Conservation (phyloP, 225 moss, liverwort and hornwort genomes). For the Rhytidiadelphus loreus region DNA sequence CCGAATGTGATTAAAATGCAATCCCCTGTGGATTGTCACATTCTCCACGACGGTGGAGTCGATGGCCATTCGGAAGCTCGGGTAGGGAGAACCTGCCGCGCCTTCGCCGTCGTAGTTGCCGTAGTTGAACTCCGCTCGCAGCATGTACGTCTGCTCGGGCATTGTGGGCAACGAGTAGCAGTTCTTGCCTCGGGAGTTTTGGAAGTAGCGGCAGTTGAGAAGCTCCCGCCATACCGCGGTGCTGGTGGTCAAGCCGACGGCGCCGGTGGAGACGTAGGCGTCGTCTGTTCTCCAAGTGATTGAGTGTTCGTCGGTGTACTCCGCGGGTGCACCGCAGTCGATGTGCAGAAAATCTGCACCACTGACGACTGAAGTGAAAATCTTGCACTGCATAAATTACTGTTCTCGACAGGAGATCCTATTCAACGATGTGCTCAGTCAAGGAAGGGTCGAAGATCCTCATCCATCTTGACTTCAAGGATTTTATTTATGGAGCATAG, state of each 20-base stretch:
- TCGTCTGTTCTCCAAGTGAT: neutral
- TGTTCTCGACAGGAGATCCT: neutral
- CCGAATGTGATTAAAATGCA: neutral
- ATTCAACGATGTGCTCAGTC: no score
- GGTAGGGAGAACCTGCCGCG: neutral
- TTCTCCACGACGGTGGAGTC: constrained; percentile 1
- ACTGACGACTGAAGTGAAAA: neutral
- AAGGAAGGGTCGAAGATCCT: neutral
- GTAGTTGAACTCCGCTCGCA: neutral
- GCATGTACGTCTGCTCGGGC: neutral
- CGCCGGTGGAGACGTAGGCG: neutral
- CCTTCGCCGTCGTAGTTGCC: neutral
- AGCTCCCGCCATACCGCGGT: neutral
- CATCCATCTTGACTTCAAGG: neutral
- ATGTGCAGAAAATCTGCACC: neutral
- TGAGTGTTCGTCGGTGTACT: neutral
- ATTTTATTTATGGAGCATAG: no score
- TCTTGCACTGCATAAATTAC: neutral
- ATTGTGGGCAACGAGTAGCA: neutral
- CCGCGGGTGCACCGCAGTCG: neutral
- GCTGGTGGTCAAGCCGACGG: neutral
- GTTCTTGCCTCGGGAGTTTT: neutral
- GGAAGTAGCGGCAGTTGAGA: neutral
- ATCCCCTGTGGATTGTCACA: neutral
- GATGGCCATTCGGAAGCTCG: neutral